A percentile compares a stretch with the other conserved stretches of the same genome.
Conservation (phyloP, 2,329 filamentous ascomycete species). For the Thelonectria rubi region DNA sequence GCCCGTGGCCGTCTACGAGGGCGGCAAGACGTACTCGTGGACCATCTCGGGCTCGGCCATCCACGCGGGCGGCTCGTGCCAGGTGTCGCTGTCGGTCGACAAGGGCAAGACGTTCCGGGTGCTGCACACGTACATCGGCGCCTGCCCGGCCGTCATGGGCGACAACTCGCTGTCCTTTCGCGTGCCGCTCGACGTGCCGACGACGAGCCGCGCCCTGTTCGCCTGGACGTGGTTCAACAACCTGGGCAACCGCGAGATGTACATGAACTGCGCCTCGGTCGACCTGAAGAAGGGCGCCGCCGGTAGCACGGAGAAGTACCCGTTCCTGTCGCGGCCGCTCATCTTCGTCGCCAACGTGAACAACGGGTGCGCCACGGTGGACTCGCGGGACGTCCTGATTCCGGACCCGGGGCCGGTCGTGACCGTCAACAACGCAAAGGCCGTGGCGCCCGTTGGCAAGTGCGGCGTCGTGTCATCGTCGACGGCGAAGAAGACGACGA, state of each 20-base stretch:
- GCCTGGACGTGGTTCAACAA: conserved; percentile 73
- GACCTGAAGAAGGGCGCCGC: conserved; percentile 52
- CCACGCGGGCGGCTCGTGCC: conserved; percentile 70
- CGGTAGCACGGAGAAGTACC: neutral
- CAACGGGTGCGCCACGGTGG: conserved; percentile 63
- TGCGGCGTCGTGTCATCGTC: conserved; percentile 7
- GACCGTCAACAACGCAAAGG: conserved; percentile 30
- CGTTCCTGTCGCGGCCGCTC: conserved; percentile 58
- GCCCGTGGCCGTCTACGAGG: conserved; percentile 59
- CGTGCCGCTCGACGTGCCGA: conserved; percentile 61
- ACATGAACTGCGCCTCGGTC: conserved; percentile 74
- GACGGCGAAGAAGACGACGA: neutral
- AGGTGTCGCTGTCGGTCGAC: conserved; percentile 70
- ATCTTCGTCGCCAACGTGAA: conserved; percentile 74
- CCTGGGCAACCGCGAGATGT: conserved; percentile 72
- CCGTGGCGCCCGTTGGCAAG: conserved; percentile 23
- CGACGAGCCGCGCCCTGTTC: conserved; percentile 59
- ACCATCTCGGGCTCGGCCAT: conserved; percentile 61
- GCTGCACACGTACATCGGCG: conserved; percentile 47
- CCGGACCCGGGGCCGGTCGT: conserved; percentile 68
- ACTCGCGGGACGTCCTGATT: conserved; percentile 66
- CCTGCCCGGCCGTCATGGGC: conserved; percentile 44
- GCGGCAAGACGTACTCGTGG: conserved; percentile 63
- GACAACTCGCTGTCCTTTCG: conserved; percentile 54
- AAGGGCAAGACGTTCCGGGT: conserved; percentile 68